A percentile compares a stretch with the other conserved stretches of the same genome.
Conservation (phyloP, 2,329 filamentous ascomycete species). For the Tolypocladium nubicola region DNA sequence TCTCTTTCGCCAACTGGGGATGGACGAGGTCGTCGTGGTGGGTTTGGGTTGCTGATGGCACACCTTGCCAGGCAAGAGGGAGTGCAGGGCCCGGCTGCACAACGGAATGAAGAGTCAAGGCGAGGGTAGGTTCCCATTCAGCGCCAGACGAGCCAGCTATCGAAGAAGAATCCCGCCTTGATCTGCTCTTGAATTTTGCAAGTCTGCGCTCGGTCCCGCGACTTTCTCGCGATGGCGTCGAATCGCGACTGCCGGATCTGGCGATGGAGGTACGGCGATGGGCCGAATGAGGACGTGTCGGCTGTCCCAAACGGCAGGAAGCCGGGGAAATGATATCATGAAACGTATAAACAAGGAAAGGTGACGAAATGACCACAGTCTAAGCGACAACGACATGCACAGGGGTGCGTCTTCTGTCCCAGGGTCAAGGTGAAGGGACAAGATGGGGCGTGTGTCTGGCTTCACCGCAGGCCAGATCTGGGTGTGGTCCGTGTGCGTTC, state of each 20-base stretch:
- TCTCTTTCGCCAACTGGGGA: not conserved
- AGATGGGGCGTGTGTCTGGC: not conserved
- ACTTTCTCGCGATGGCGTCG: not conserved
- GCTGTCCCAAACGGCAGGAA: not conserved
- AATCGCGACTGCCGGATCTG: not conserved
- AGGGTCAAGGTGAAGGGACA: not conserved
- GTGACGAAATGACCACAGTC: not conserved
- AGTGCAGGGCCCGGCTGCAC: not conserved
- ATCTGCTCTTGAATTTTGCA: not conserved
- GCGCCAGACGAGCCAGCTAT: conserved; percentile 7
- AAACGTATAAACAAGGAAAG: not conserved
- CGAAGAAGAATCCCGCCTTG: not conserved
- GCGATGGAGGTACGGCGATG: not conserved
- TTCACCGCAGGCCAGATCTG: not conserved
- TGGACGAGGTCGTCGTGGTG: not conserved
- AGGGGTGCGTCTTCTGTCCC: not conserved
- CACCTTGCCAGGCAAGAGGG: not conserved
- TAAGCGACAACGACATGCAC: not conserved
- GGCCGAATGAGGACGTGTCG: not conserved
- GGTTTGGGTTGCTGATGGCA: not conserved
- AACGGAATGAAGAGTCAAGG: not conserved
- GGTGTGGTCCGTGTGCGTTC: not conserved
- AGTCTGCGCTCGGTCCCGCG: not conserved
- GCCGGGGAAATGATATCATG: not conserved
- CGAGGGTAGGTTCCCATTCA: conserved; percentile 1